phyloP scores from a whole-genome alignment of 1,284 basidiomycete species.

The Ganoderma lucidum region DNA sequence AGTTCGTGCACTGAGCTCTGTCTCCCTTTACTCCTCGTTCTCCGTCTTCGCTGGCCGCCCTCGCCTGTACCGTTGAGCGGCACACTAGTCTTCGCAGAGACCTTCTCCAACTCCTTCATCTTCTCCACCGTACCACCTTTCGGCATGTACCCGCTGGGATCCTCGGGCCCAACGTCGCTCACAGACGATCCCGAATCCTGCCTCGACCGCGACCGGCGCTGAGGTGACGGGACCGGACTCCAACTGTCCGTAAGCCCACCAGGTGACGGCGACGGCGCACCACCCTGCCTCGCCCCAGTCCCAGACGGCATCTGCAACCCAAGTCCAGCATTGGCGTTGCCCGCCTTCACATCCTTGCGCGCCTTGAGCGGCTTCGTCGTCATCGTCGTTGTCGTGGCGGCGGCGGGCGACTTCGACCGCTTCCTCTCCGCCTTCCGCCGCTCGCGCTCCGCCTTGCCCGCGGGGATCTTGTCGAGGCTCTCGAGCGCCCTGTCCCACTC shows the following conservation, averaged over 20 bases:
- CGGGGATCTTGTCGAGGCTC: conserved; percentile 30
- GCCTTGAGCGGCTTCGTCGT: conserved; percentile 37
- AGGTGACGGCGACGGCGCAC: conserved; percentile 35
- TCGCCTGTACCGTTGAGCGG: conserved; percentile 21
- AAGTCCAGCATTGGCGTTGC: conserved; percentile 15
- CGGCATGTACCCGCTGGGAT: conserved; percentile 39
- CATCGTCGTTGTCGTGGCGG: conserved; percentile 22
- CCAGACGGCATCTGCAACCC: conserved; percentile 33
- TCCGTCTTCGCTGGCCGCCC: conserved; percentile 34
- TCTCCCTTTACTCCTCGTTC: conserved; percentile 52
- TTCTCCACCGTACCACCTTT: conserved; percentile 19
- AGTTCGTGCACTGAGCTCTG: conserved; percentile 84
- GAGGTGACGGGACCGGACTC: conserved; percentile 40
- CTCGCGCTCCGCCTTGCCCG: conserved; percentile 25
- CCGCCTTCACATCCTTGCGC: conserved; percentile 28
- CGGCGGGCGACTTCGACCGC: conserved; percentile 31
- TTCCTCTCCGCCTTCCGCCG: conserved; percentile 28
- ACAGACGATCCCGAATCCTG: conserved; percentile 38
- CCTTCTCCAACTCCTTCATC: conserved; percentile 20
- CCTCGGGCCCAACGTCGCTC: conserved; percentile 48
- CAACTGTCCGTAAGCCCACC: conserved; percentile 45
- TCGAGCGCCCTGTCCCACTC: conserved; percentile 31
- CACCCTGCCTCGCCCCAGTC: conserved; percentile 28
- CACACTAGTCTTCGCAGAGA: not conserved
- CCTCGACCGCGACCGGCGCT: conserved; percentile 15